Evolutionary conservation across 2,329 filamentous ascomycete species (phyloP), one percentile per base, ranked within the genome.

Genomic region (Fusarium abutilonis): DNA sequence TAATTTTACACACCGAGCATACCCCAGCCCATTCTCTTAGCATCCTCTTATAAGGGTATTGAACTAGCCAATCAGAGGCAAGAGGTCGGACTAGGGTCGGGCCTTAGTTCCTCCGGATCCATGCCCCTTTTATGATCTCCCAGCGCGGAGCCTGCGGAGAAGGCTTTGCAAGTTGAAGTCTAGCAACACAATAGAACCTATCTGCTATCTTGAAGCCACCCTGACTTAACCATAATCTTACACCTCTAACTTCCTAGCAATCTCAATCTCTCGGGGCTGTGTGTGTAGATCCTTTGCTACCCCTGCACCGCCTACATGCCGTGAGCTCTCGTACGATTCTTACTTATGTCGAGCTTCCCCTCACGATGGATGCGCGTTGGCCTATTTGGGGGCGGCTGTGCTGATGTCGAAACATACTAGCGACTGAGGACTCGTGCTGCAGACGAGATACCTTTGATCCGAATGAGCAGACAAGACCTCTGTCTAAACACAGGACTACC

Each of bases 281-380:
- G 35, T 21, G 21, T 6, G 35, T 10, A 10, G 6, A 10, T 21
- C 15, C 28, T 9, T 19, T 38, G 8, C 17, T 13, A 9, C 9
- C 53, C 46, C 53, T 58, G 21, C 36, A 52, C 55, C 40, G 9
- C 54, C 29, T 9, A 35, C n/a, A 36, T 35, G 28, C 43, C n/a
- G 44, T 17, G n/a, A 23, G 28, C 17, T 52, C 17, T 52, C 46
- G 35, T 14, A 42, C 46, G 31, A 47, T 42, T 7, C 26, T 35
- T 21, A 31, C 36, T 29, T 52, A 41, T 26, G 43, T 35, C 19
- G 6, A 52, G 29, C 34, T 36, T 40, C n/a, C 43, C 34, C 43
- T 29, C 40, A 34, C 14, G 34, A 21, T 32, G 39, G n/a, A 31
- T 40, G 14, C 14, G 36, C 32, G 26, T 15, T 21, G 23, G 40